Percentiles rank a stretch among this genome's conserved stretches.
Evolutionary conservation across 2,329 filamentous ascomycete genomes (phyloP).

Genomic region (Trichoderma sp.): DNA sequence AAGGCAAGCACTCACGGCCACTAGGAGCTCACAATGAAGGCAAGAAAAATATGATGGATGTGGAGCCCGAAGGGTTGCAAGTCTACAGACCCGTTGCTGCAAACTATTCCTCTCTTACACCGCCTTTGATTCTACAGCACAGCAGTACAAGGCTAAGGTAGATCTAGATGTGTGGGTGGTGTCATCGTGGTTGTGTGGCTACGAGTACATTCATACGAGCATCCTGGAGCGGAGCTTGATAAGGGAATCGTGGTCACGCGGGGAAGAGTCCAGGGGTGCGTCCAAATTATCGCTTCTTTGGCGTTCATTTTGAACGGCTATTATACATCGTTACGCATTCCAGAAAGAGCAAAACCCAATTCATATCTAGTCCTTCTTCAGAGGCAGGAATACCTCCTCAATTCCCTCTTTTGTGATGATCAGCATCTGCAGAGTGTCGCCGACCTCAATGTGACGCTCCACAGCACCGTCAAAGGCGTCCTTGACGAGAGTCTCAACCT

Average conservation of each 20-base stretch:
- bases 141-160: background rate
- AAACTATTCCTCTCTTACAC: background rate
- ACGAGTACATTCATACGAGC: background rate
- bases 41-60: background rate
- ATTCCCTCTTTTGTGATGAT: conserved; percentile 87
- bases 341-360: background rate
- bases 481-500: conserved; percentile 85
- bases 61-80: background rate
- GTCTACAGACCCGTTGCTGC: background rate
- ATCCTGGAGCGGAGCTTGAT: conserved; percentile 11
- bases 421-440: conserved; percentile 94
- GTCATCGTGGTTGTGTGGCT: conserved; percentile 6
- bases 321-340: conserved; percentile 35
- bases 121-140: background rate
- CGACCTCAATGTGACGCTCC: conserved; percentile 98
- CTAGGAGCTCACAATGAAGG: background rate
- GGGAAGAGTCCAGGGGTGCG: conserved; percentile 2
- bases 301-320: conserved; percentile 24
- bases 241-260: conserved; percentile 15
- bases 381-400: conserved; percentile 75
- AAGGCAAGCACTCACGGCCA: background rate
- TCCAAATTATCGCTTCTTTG: conserved; percentile 2
- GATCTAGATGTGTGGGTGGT: background rate
- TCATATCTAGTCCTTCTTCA: conserved; percentile 80
- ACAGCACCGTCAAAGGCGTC: conserved; percentile 98